Percentiles rank a stretch among this genome's conserved stretches.
Conservation (phyloP, 2,329 filamentous ascomycete genomes). For the Penicillium sp. region DNA sequence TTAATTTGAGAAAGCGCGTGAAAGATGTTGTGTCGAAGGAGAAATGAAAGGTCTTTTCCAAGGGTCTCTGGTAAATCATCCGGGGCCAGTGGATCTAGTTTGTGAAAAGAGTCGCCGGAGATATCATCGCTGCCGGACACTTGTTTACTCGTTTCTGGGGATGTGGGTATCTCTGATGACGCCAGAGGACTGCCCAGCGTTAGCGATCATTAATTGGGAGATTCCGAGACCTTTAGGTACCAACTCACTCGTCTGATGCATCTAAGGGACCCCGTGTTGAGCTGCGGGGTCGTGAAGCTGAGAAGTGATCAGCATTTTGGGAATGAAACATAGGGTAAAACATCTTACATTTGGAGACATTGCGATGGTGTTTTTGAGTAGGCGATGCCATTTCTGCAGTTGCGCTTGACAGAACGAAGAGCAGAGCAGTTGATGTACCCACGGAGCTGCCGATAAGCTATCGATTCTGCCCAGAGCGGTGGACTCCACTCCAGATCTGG, state of each 20-base stretch:
- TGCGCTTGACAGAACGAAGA: slow-evolving; percentile 1
- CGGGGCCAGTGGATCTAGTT: slow-evolving; percentile 34
- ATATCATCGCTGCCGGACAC: slow-evolving; percentile 15
- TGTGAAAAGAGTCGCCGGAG: slow-evolving; percentile 28
- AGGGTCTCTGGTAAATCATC: slow-evolving; percentile 36
- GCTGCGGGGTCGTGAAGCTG: slow-evolving; percentile 41
- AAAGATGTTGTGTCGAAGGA: slow-evolving; percentile 75
- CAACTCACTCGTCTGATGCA: slow-evolving; percentile 59
- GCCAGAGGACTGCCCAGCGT: slow-evolving; percentile 24
- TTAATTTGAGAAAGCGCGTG: slow-evolving; percentile 66
- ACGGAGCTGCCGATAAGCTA: slow-evolving; percentile 24
- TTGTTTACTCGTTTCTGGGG: slow-evolving; percentile 15
- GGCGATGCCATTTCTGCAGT: slow-evolving; percentile 20
- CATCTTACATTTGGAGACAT: slow-evolving; percentile 36
- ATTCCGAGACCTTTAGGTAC: not conserved
- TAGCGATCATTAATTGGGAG: not conserved
- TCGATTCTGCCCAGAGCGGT: slow-evolving; percentile 30
- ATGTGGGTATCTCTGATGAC: slow-evolving; percentile 16
- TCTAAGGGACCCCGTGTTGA: slow-evolving; percentile 75
- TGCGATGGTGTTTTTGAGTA: slow-evolving; percentile 31
- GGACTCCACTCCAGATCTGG: slow-evolving; percentile 24
- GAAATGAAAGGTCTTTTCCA: slow-evolving; percentile 71
- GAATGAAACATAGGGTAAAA: not conserved
- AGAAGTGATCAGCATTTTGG: slow-evolving; percentile 11
- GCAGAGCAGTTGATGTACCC: not conserved